Percentiles rank a stretch among this genome's conserved stretches.
Conservation (phyloP, 2,329 filamentous ascomycete genomes). For the Zymoseptoria brevis region DNA sequence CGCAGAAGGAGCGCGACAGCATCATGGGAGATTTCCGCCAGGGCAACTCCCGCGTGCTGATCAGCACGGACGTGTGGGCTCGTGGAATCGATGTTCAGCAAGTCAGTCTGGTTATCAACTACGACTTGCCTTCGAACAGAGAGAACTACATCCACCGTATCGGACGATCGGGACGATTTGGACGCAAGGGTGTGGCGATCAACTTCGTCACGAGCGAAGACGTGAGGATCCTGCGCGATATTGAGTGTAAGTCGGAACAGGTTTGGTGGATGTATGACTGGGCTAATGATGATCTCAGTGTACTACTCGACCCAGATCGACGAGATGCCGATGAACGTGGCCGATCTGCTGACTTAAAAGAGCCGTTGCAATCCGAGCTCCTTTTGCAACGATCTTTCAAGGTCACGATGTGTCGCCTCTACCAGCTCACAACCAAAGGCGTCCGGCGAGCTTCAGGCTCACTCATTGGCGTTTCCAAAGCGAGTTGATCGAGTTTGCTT, state of each 20-base stretch:
- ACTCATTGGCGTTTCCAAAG: neutral
- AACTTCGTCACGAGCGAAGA: conserved; percentile 99
- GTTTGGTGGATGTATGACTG: neutral
- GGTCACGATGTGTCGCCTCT: too few species aligned
- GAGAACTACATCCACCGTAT: conserved; percentile 99
- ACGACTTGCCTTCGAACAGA: conserved; percentile 94
- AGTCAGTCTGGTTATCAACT: conserved; percentile 97
- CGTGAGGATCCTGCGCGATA: conserved; percentile 92
- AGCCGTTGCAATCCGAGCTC: neutral
- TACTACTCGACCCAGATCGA: conserved; percentile 97
- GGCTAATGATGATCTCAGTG: conserved; percentile 42
- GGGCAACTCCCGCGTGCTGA: conserved; percentile 90
- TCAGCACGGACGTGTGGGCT: conserved; percentile 96
- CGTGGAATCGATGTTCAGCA: conserved; percentile 98
- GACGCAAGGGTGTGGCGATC: conserved; percentile 97
- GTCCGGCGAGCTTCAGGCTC: neutral
- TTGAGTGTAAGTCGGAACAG: conserved; percentile 64
- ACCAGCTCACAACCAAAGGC: neutral
- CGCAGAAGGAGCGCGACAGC: conserved; percentile 92
- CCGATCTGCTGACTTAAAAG: conserved; percentile 30
- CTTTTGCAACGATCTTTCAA: neutral
- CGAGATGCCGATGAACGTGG: conserved; percentile 91
- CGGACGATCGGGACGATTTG: conserved; percentile 88
- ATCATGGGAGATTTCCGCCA: conserved; percentile 99
- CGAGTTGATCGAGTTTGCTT: conserved; percentile 1